Base-by-base conservation (phyloP, 371 early-diverging fungal species). In the Rhizopus delemar region DNA sequence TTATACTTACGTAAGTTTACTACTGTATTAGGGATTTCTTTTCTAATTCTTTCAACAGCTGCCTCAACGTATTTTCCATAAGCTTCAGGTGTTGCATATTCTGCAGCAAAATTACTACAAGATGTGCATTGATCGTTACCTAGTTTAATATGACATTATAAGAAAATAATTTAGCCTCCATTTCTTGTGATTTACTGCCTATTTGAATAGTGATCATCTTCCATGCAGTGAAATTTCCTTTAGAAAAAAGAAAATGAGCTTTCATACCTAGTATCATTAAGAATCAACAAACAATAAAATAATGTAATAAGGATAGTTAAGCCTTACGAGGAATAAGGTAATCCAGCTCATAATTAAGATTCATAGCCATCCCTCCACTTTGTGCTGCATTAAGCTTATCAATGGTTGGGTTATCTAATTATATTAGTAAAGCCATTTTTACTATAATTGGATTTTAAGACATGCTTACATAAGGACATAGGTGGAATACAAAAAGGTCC, bases 351-450 rank as follows among this genome's bases (percentile, higher is more conserved):
- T 53, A 46, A 11, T 66, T 38, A 35, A 74, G 56, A 16, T 71
- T 69, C 43, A 48, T 57, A 2, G 65, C 72, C 38, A 71, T 36
- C 13, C 57, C 67, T 28, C 70, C 72, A 57, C 69, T 69, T 57
- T 65, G 66, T 36, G 69, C 75, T 36, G 59, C 75, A 53, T 74
- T 74, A 13, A 74, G 33, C 8, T 63, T 57, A 51, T 74, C 75
- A 28, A 28, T 51, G 13, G 53, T 12, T 3, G 75, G 75, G 9
- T 49, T 46, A 57, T 69, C 70, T 69, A 58, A 15, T 39, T 13
- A 28, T 13, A 41, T 13, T 16, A 15, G 4, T 16, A 41, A 49
- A 39, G 38, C 43, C 4, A 46, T 5, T 13, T 34, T 5, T 46
- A n/a, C 13, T 3, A 31, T 11, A 39, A 33, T n/a, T 41, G 3